phyloP scores from a whole-genome alignment of 495 filamentous ascomycete genomes.

The Xylaria intraflava region DNA sequence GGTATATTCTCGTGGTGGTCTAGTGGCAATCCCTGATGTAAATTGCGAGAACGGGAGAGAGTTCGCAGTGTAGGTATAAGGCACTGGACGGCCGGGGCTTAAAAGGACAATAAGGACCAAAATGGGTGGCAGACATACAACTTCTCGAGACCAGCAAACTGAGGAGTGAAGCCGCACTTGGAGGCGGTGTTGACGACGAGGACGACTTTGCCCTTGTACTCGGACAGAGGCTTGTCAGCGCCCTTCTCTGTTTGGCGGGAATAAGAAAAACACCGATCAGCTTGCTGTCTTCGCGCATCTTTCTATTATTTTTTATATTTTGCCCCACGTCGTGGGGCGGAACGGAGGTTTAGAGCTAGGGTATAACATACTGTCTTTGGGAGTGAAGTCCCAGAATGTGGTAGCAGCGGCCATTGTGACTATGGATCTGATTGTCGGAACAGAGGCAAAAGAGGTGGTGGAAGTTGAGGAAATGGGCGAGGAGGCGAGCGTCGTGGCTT shows the following conservation, averaged over 20 bases:
- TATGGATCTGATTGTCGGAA: constrained; percentile 7
- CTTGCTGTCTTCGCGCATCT: neutral
- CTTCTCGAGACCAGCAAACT: constrained; percentile 85
- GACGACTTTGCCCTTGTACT: constrained; percentile 82
- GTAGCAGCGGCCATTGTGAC: constrained; percentile 80
- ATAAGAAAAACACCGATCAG: neutral
- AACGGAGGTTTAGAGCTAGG: constrained; percentile 6
- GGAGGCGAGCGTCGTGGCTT: constrained; percentile 10
- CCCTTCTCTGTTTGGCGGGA: constrained; percentile 58
- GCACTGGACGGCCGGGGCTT: neutral
- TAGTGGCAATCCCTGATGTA: too few species aligned
- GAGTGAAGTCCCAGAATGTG: constrained; percentile 85
- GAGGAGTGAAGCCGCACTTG: constrained; percentile 98
- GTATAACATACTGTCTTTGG: constrained; percentile 62
- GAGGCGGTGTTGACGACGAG: constrained; percentile 97
- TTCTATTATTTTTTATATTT: neutral
- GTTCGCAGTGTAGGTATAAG: neutral
- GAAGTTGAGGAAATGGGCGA: constrained; percentile 9
- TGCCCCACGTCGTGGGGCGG: neutral
- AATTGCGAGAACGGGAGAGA: too few species aligned
- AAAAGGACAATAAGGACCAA: neutral
- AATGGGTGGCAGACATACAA: constrained; percentile 32
- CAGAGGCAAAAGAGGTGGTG: neutral
- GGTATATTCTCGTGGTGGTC: neutral
- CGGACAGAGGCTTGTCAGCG: constrained; percentile 56